Evolutionary conservation across 1,139 yeast genomes (phyloP), one percentile per base, ranked within the genome.

Genomic region (Ogataea hybrid): DNA sequence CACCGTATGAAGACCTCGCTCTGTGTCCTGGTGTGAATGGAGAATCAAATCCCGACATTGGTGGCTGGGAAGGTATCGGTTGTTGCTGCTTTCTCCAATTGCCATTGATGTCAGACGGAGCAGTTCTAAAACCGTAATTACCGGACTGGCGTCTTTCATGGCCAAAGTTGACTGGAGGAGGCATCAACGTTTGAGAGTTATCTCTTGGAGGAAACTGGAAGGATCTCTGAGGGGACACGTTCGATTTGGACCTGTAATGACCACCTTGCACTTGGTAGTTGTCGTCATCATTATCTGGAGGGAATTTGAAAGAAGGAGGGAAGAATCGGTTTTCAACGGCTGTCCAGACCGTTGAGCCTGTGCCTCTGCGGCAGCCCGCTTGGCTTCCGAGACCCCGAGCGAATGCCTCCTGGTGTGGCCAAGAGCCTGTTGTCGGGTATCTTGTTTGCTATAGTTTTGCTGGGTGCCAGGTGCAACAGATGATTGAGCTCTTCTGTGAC

Each of bases 401-500:
- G 97, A 89, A 60, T 92, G 98, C 63, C 98, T 79, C 67, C 98
- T 80, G 38, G 75, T 71, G 60, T 92, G 98, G 29, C 97, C 96
- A 43, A 65, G 55, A 32, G 64, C 60, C 32, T 56, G 59, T 25
- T 53, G 56, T 42, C 59, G 54, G 44, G 46, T 51, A 33, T 57
- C 57, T 12, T 51, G 40, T 32, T 52, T 53, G 15, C 51, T 49
- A 39, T 48, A 44, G 35, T 32, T 48, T 36, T 46, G 46, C 31
- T 44, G 47, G 7, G 52, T 51, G 27, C 54, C 64, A 2, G 61
- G 50, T 11, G 58, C 46, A 7, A 48, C 49, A 3, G 63, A 59
- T 0, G 64, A 59, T 36, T 61, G 65, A 0, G 63, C 59, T 47
- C 65, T 54, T 46, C 63, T 54, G 37, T 61, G 64, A 16, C 53